Evolutionary conservation across 2,329 filamentous ascomycete genomes (phyloP).

Genomic region (Colletotrichum aenigma): DNA sequence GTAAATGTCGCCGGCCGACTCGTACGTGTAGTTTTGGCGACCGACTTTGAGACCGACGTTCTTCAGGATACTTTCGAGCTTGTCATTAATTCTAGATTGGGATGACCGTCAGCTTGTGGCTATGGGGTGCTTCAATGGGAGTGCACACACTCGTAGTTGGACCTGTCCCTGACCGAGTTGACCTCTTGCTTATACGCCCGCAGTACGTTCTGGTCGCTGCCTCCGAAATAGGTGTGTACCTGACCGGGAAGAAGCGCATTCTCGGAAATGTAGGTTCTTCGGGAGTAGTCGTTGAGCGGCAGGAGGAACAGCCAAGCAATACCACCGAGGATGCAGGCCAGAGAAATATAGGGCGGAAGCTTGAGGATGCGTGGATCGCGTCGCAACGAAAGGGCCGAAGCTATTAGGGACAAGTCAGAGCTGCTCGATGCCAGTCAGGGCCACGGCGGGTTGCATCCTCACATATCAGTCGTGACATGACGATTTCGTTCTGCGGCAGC

Average conservation of each 20-base stretch:
- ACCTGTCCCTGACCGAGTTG: constrained; percentile 59
- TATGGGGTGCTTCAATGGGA: not conserved
- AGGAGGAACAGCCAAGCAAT: constrained; percentile 89
- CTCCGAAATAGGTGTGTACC: constrained; percentile 96
- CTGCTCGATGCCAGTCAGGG: not conserved
- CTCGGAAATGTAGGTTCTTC: constrained; percentile 94
- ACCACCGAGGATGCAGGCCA: constrained; percentile 83
- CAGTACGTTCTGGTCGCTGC: constrained; percentile 94
- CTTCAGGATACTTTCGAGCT: constrained; percentile 75
- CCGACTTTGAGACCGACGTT: constrained; percentile 86
- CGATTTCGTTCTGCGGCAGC: constrained; percentile 16
- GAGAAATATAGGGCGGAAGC: constrained; percentile 85
- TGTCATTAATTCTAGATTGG: constrained; percentile 64
- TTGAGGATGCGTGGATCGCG: constrained; percentile 82
- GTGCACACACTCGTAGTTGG: constrained; percentile 55
- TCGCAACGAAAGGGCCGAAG: constrained; percentile 71
- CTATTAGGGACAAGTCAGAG: constrained; percentile 36
- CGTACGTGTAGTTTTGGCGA: constrained; percentile 86
- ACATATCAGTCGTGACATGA: constrained; percentile 62
- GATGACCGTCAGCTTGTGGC: not conserved
- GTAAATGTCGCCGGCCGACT: constrained; percentile 74
- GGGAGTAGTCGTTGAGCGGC: constrained; percentile 88
- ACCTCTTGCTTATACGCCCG: constrained; percentile 88
- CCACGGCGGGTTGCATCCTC: constrained; percentile 27
- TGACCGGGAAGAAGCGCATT: constrained; percentile 95